A percentile compares a stretch with the other conserved stretches of the same genome.
phyloP scores from a whole-genome alignment of 805 yeast genomes.

The Metschnikowia continentalis region DNA sequence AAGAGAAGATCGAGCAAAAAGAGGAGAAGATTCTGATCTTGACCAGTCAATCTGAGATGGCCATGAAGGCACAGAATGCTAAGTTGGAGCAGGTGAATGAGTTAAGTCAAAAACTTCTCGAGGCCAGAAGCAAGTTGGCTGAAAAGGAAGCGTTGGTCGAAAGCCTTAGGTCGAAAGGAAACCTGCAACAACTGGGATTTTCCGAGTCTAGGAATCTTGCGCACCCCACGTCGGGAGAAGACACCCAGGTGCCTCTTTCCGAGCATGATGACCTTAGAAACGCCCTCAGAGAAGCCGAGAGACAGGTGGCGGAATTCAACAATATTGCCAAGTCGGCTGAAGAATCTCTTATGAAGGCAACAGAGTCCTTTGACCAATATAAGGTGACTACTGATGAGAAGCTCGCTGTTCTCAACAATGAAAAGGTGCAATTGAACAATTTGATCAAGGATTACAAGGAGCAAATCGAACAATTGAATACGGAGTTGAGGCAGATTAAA shows the following conservation, averaged over 20 bases:
- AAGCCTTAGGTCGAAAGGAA: constrained; percentile 23
- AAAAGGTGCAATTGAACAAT: constrained; percentile 20
- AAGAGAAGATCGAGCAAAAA: constrained; percentile 45
- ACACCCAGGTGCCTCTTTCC: background rate
- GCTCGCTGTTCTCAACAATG: constrained; percentile 19
- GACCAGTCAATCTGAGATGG: constrained; percentile 53
- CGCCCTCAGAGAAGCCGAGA: constrained; percentile 54
- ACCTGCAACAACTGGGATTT: background rate
- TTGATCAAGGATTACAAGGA: constrained; percentile 17
- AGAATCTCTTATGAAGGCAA: constrained; percentile 53
- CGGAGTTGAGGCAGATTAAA: constrained; percentile 4
- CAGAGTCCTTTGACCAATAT: constrained; percentile 47
- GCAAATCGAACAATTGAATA: constrained; percentile 5
- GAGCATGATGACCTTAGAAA: constrained; percentile 46
- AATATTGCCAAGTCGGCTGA: constrained; percentile 65
- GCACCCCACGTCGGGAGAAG: background rate
- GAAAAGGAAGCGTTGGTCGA: constrained; percentile 39
- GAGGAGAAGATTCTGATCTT: constrained; percentile 52
- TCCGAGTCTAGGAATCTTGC: background rate
- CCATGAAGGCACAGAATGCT: constrained; percentile 49
- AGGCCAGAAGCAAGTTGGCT: constrained; percentile 38
- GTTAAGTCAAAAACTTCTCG: constrained; percentile 42
- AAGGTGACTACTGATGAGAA: constrained; percentile 24
- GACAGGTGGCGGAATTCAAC: constrained; percentile 58
- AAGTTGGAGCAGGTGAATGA: constrained; percentile 56